A percentile compares a stretch with the other conserved stretches of the same genome.
Evolutionary conservation across 1,284 basidiomycete species (phyloP).

Genomic region (Rhodofomes roseus): DNA sequence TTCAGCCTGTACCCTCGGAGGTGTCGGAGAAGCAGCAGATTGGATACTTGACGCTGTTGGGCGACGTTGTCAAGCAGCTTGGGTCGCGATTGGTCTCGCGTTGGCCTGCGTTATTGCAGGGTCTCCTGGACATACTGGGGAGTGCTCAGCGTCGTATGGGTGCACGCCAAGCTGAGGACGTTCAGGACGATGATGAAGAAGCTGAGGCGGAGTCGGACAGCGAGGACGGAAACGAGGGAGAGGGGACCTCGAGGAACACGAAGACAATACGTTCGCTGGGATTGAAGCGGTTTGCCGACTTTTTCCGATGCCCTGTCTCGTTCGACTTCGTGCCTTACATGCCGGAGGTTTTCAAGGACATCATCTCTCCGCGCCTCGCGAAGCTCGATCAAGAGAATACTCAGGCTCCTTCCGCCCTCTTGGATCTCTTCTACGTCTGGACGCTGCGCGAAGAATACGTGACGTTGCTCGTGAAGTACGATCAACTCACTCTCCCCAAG

Average conservation of each 20-base stretch:
- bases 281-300: conserved; percentile 84
- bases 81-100: conserved; percentile 65
- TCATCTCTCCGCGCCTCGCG: conserved; percentile 83
- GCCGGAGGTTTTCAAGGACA: conserved; percentile 57
- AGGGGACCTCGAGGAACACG: conserved; percentile 38
- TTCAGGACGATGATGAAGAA: conserved; percentile 35
- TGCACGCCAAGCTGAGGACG: conserved; percentile 27
- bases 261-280: conserved; percentile 79
- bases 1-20: conserved; percentile 23
- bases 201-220: conserved; percentile 32
- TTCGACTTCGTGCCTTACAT: conserved; percentile 83
- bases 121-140: conserved; percentile 61
- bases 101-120: conserved; percentile 74
- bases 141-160: conserved; percentile 60
- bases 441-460: conserved; percentile 58
- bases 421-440: conserved; percentile 88
- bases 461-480: conserved; percentile 66
- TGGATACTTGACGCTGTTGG: conserved; percentile 84
- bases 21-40: conserved; percentile 70
- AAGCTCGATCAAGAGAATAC: conserved; percentile 83
- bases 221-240: conserved; percentile 29
- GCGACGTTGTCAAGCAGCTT: conserved; percentile 78
- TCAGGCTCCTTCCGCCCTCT: conserved; percentile 86
- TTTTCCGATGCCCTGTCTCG: conserved; percentile 69
- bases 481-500: conserved; percentile 69